These are phyloP conservation scores for Penicillium angulare DNA, from an alignment of 495 filamentous ascomycete genomes.

Conservation along the genomic window DNA sequence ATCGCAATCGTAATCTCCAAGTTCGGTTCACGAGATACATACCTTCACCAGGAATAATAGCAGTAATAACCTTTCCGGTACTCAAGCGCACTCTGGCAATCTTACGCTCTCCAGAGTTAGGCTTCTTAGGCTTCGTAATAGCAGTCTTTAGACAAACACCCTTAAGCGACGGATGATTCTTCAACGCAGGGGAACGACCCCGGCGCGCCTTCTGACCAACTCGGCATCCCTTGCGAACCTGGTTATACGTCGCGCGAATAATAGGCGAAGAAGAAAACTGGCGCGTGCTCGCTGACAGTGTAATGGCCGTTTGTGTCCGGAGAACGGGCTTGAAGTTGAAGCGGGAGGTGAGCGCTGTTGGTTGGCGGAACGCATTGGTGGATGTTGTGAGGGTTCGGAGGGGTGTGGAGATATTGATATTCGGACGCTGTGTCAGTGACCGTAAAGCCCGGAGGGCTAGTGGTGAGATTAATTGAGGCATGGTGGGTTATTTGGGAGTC, in stretches of 20 bases:
- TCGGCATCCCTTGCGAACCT: slow-evolving; percentile 70
- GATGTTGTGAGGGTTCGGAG: slow-evolving; percentile 22
- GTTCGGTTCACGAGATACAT: slow-evolving; percentile 10
- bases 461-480: slow-evolving; percentile 39
- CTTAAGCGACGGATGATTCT: slow-evolving; percentile 77
- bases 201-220: slow-evolving; percentile 74
- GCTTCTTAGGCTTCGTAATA: slow-evolving; percentile 95
- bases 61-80: slow-evolving; percentile 79
- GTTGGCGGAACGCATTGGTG: slow-evolving; percentile 11
- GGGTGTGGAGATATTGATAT: slow-evolving; percentile 12
- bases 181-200: slow-evolving; percentile 79
- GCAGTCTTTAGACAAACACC: slow-evolving; percentile 92
- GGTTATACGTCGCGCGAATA: slow-evolving; percentile 49
- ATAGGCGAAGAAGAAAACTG: slow-evolving; percentile 46
- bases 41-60: slow-evolving; percentile 95
- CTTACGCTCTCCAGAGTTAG: slow-evolving; percentile 94
- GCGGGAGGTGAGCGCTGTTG: slow-evolving; percentile 16
- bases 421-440: slow-evolving; percentile 36
- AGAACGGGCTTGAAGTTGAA: slow-evolving; percentile 37
- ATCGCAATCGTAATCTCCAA: not conserved
- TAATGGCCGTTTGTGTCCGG: slow-evolving; percentile 29
- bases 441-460: slow-evolving; percentile 39
- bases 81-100: slow-evolving; percentile 84
- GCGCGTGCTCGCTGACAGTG: slow-evolving; percentile 22
- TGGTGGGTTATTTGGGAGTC: slow-evolving; percentile 17